Base-by-base conservation (phyloP, 768 basidiomycete species). In the Lentinula guzmanii region DNA sequence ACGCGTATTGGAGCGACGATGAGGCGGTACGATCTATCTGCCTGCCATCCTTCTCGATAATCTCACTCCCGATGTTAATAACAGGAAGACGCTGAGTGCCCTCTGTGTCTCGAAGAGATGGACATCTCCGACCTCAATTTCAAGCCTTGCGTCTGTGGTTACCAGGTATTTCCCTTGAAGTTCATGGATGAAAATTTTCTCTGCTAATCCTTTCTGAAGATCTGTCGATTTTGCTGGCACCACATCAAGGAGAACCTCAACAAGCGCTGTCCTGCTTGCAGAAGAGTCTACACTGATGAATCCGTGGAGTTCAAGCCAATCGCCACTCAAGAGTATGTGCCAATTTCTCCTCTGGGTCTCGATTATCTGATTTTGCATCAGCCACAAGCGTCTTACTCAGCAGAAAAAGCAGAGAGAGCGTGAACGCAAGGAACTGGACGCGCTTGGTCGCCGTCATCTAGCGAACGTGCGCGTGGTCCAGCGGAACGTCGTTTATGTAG, bases 221-320 rank as follows among this genome's bases (percentile, higher is more conserved):
- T 99, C 66, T 99, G 97, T 74, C 90, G 94, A 61, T 99, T 99
- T 78, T 99, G 97, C 75, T 98, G 95, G 86, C 93, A 99, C 75
- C 95, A 98, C 76, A 96, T 97, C 81, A 90, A 91, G 77, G 86
- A 92, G 75, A 93, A 97, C 76, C 81, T 96, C 63, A 98, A 98
- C 72, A 89, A 94, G 65, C 87, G 93, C 54, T 99, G 97, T 72
- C 97, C 97, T 42, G 97, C 97, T 18, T 99, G 97, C 76, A 82
- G 97, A 68, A 81, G 95, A 65, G 83, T 90, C 60, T 98, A 98
- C 71, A 90, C 91, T 8, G 94, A 98, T 65, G 92, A 97, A 60
- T 82, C 87, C 45, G 89, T 97, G 37, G 93, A 98, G 72, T 97
- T 96, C 77, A 97, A 94, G 72, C 87, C 97, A 52, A 90, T 99